These are phyloP conservation scores for Oxalis stricta DNA, from an alignment of 441 rosid species.

Conservation along the genomic window DNA sequence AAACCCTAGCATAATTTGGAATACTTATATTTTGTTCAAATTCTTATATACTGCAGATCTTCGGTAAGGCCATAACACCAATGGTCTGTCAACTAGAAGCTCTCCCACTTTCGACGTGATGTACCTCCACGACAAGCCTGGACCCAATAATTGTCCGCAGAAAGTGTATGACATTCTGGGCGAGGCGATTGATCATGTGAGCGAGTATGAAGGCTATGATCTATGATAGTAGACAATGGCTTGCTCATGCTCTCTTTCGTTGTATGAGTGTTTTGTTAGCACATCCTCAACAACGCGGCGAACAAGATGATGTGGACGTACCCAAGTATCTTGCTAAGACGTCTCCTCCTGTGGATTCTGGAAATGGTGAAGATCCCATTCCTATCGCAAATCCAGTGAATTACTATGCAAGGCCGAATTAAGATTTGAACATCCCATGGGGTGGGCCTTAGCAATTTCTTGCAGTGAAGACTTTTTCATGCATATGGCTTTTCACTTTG, in stretches of 20 bases:
- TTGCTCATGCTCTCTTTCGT: conserved; percentile 46
- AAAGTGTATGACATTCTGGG: conserved; percentile 65
- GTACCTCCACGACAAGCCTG: conserved; percentile 88
- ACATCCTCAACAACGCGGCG: conserved; percentile 82
- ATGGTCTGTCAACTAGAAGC: conserved; percentile 66
- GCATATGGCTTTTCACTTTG: too few species aligned
- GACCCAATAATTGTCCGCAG: conserved; percentile 84
- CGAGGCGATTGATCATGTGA: conserved; percentile 64
- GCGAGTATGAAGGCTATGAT: conserved; percentile 84
- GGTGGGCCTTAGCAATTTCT: too few species aligned
- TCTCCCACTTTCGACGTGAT: conserved; percentile 82
- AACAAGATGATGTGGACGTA: conserved; percentile 58
- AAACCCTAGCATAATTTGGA: neutral
- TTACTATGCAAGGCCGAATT: too few species aligned
- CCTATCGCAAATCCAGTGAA: too few species aligned
- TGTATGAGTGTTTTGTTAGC: conserved; percentile 47
- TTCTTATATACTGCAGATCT: conserved; percentile 86
- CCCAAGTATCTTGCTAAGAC: conserved; percentile 71
- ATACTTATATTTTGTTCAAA: conserved; percentile 20
- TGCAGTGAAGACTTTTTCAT: too few species aligned
- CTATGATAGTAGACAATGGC: conserved; percentile 65
- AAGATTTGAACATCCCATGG: too few species aligned
- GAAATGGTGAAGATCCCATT: conserved; percentile 35
- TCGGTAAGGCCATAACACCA: conserved; percentile 55
- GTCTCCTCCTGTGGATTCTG: conserved; percentile 27